Evolutionary conservation across 768 basidiomycete species (phyloP).

Genomic region (Royoungia palumana): DNA sequence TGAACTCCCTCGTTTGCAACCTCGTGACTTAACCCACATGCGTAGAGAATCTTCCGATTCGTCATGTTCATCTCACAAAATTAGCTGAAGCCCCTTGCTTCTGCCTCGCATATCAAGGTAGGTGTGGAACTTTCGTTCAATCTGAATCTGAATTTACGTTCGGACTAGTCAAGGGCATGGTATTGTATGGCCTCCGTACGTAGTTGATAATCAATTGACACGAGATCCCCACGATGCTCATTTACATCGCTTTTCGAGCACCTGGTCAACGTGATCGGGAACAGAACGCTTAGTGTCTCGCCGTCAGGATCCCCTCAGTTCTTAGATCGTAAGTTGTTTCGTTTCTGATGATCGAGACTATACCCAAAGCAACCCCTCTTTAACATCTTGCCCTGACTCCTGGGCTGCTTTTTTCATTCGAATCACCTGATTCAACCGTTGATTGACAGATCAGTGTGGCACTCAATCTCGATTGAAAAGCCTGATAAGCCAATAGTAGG

Average conservation of each 20-base stretch:
- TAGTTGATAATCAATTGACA: slow-evolving; percentile 16
- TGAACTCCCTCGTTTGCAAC: slow-evolving; percentile 13
- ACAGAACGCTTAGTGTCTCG: neutral
- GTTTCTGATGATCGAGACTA: neutral
- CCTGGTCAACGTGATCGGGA: neutral
- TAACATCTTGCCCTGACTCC: slow-evolving; percentile 13
- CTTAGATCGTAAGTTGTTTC: neutral
- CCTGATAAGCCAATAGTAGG: neutral
- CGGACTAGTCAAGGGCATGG: slow-evolving; percentile 3
- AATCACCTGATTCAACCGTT: slow-evolving; percentile 11
- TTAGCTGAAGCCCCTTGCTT: slow-evolving; percentile 16
- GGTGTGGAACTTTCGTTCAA: slow-evolving; percentile 13
- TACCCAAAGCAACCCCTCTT: too few relatives aligned
- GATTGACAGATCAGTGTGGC: neutral
- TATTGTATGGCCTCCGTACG: slow-evolving; percentile 19
- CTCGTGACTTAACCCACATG: slow-evolving; percentile 27
- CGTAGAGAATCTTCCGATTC: slow-evolving; percentile 30
- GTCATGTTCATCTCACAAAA: slow-evolving; percentile 18
- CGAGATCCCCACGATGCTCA: slow-evolving; percentile 1
- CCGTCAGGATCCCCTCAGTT: neutral
- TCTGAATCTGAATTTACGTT: slow-evolving; percentile 19
- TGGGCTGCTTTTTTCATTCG: slow-evolving; percentile 6
- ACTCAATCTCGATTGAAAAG: neutral
- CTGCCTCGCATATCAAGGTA: slow-evolving; percentile 26
- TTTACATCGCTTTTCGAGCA: slow-evolving; percentile 2